Conservation (phyloP, 1,284 basidiomycete species). For the Moesziomyces parantarcticus region DNA sequence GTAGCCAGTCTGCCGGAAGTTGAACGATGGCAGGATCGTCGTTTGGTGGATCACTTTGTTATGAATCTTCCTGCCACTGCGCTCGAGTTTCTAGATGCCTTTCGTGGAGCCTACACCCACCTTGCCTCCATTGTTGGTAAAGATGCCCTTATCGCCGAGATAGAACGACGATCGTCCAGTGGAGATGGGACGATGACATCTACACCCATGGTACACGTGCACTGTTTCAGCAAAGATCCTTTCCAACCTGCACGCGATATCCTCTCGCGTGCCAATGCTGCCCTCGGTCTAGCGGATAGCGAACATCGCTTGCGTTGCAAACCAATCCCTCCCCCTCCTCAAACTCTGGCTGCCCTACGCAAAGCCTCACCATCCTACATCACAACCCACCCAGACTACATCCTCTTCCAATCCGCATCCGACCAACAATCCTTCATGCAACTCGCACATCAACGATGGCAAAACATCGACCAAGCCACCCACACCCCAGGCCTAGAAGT, state of each 20-base stretch:
- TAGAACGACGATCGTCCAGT: slow-evolving; percentile 12
- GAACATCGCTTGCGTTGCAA: slow-evolving; percentile 4
- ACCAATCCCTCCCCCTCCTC: slow-evolving; percentile 32
- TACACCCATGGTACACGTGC: slow-evolving; percentile 86
- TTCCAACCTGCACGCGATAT: slow-evolving; percentile 57
- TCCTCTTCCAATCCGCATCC: slow-evolving; percentile 2
- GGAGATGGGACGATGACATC: slow-evolving; percentile 68
- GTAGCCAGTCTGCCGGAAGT: not conserved
- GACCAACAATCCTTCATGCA: slow-evolving; percentile 4
- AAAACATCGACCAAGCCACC: slow-evolving; percentile 1
- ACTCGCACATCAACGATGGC: slow-evolving; percentile 4
- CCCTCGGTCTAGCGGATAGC: slow-evolving; percentile 27
- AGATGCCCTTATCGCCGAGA: slow-evolving; percentile 50
- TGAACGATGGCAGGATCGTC: slow-evolving; percentile 11
- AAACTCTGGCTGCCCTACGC: slow-evolving; percentile 30
- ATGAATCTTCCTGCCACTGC: slow-evolving; percentile 98
- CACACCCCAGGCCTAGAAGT: slow-evolving; percentile 69
- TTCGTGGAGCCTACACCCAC: slow-evolving; percentile 76
- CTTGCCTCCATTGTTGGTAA: slow-evolving; percentile 69
- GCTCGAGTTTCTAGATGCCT: slow-evolving; percentile 88
- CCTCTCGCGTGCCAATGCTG: slow-evolving; percentile 51
- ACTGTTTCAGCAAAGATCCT: slow-evolving; percentile 90
- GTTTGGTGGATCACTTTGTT: slow-evolving; percentile 78
- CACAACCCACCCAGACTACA: slow-evolving; percentile 23
- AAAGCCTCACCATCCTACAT: slow-evolving; percentile 19